Conservation (phyloP, 768 basidiomycete genomes). For the Tricholoma matsutake region DNA sequence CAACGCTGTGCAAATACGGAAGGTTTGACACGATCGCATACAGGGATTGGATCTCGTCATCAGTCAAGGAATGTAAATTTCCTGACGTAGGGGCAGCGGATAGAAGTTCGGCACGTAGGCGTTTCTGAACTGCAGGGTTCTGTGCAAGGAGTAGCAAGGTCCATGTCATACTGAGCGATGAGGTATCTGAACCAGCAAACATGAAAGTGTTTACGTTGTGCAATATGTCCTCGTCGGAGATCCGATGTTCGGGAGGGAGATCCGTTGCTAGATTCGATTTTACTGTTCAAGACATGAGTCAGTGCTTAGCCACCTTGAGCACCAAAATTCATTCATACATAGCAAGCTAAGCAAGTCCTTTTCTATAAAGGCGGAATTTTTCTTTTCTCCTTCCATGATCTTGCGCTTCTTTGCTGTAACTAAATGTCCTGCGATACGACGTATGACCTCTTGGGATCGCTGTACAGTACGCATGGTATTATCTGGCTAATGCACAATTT, state of each 20-base stretch:
- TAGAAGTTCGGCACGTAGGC: conserved; percentile 67
- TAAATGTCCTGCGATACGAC: conserved; percentile 67
- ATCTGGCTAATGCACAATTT: conserved; percentile 45
- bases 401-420: conserved; percentile 78
- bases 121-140: conserved; percentile 62
- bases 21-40: conserved; percentile 54
- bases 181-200: conserved; percentile 89
- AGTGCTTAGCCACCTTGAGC: neutral
- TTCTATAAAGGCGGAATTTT: conserved; percentile 49
- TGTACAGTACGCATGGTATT: conserved; percentile 44
- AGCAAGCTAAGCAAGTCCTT: conserved; percentile 78
- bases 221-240: conserved; percentile 86
- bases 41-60: conserved; percentile 65
- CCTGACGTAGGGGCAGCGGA: conserved; percentile 37
- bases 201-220: conserved; percentile 87
- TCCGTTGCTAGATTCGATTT: conserved; percentile 79
- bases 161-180: conserved; percentile 83
- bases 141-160: conserved; percentile 71
- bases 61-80: conserved; percentile 43
- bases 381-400: conserved; percentile 56
- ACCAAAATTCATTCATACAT: conserved; percentile 43
- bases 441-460: conserved; percentile 60
- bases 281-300: conserved; percentile 42
- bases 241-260: conserved; percentile 61
- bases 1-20: conserved; percentile 73